Evolutionary conservation across 495 filamentous ascomycete species (phyloP).

Genomic region (Penicillium simplicissimum): DNA sequence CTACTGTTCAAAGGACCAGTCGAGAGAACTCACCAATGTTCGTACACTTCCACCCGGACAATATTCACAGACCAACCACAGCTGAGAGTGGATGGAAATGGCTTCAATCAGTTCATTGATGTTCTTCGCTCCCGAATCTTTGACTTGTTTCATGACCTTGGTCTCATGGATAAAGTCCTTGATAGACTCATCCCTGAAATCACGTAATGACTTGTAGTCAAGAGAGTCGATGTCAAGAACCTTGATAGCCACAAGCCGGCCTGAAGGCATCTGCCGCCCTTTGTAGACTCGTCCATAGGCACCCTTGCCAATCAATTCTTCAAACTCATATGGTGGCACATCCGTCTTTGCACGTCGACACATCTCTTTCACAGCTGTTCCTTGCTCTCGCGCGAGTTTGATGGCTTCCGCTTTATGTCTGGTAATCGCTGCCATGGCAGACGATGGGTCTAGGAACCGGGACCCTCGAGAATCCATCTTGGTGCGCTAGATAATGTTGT

Average conservation of each 20-base stretch:
- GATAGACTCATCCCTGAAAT: slow-evolving; percentile 77
- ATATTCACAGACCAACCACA: slow-evolving; percentile 97
- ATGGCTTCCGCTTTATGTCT: slow-evolving; percentile 51
- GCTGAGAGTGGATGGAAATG: slow-evolving; percentile 77
- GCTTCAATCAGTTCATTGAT: slow-evolving; percentile 90
- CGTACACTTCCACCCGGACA: slow-evolving; percentile 94
- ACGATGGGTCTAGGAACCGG: slow-evolving; percentile 45
- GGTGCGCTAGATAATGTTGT: not conserved
- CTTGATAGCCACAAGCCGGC: slow-evolving; percentile 82
- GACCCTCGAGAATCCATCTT: slow-evolving; percentile 40
- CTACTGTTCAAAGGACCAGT: not conserved
- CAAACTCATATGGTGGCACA: slow-evolving; percentile 68
- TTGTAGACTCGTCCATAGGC: slow-evolving; percentile 94
- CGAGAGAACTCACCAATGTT: slow-evolving; percentile 62
- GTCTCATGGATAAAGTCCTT: slow-evolving; percentile 88
- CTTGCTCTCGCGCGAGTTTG: slow-evolving; percentile 52
- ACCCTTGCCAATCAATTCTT: slow-evolving; percentile 94
- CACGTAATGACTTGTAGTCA: slow-evolving; percentile 66
- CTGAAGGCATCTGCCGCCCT: slow-evolving; percentile 58
- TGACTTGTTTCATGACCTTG: slow-evolving; percentile 78
- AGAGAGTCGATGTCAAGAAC: slow-evolving; percentile 91
- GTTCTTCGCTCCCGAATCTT: slow-evolving; percentile 81
- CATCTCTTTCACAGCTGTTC: slow-evolving; percentile 49
- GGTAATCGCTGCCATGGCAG: slow-evolving; percentile 50
- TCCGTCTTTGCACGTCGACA: slow-evolving; percentile 48